phyloP scores from a whole-genome alignment of 2,329 filamentous ascomycete genomes.

The Mariannaea elegans region DNA sequence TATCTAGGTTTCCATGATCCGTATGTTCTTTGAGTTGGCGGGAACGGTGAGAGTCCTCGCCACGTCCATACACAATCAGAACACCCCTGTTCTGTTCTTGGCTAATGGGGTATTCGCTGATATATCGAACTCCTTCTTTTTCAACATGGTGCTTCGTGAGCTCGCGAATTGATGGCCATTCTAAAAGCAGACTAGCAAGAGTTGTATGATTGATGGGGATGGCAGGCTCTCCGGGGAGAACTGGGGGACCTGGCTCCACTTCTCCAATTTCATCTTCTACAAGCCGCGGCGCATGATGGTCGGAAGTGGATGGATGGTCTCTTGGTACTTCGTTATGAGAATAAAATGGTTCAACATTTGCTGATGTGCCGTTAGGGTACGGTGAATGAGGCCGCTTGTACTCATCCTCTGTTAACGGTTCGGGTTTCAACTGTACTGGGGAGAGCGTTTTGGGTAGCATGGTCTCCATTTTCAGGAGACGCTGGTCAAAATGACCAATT shows the following conservation, averaged over 20 bases:
- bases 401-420: slow-evolving; percentile 44
- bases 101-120: slow-evolving; percentile 78
- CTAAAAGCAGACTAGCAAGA: slow-evolving; percentile 82
- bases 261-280: slow-evolving; percentile 54
- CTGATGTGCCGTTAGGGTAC: slow-evolving; percentile 33
- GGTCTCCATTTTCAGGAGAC: slow-evolving; percentile 48
- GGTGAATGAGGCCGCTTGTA: slow-evolving; percentile 38
- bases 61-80: slow-evolving; percentile 79
- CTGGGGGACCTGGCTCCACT: slow-evolving; percentile 49
- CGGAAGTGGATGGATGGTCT: slow-evolving; percentile 38
- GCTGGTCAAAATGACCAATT: slow-evolving; percentile 50
- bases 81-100: slow-evolving; percentile 78
- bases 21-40: slow-evolving; percentile 54
- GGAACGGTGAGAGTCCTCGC: slow-evolving; percentile 74
- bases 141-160: slow-evolving; percentile 65
- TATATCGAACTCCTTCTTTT: slow-evolving; percentile 60
- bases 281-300: slow-evolving; percentile 41
- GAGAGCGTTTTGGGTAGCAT: slow-evolving; percentile 33
- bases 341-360: slow-evolving; percentile 31
- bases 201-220: slow-evolving; percentile 90
- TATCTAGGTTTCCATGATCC: slow-evolving; percentile 51
- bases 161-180: slow-evolving; percentile 73
- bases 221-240: slow-evolving; percentile 68
- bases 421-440: slow-evolving; percentile 36
- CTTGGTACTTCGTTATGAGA: slow-evolving; percentile 29